phyloP scores from a whole-genome alignment of 768 basidiomycete genomes.

The Trametes cingulata region DNA sequence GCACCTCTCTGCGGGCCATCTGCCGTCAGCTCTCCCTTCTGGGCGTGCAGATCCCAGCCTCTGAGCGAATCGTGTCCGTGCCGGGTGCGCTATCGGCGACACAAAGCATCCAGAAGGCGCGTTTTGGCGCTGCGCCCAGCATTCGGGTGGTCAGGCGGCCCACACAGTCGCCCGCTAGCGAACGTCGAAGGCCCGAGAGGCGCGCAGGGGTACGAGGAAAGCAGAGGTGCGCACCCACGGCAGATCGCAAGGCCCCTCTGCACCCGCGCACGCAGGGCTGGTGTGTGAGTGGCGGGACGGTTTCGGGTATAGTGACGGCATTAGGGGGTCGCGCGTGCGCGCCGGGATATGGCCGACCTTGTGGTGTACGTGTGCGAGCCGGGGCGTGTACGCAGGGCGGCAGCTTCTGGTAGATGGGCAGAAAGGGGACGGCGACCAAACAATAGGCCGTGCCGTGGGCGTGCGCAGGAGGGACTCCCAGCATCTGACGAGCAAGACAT shows the following conservation, averaged over 20 bases:
- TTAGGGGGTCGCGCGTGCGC: neutral
- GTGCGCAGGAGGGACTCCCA: neutral
- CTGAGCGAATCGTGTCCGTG: neutral
- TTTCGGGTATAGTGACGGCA: neutral
- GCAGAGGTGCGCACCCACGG: neutral
- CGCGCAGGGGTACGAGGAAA: neutral
- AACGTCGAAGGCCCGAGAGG: neutral
- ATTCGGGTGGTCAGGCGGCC: neutral
- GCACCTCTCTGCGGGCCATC: neutral
- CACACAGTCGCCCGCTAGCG: neutral
- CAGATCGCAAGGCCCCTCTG: neutral
- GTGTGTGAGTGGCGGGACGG: neutral
- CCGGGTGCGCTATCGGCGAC: neutral
- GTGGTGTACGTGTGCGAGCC: neutral
- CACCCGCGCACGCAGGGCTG: neutral
- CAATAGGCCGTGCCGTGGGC: neutral
- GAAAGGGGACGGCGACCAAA: neutral
- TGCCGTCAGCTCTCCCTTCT: neutral
- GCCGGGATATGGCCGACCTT: neutral
- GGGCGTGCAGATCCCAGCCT: neutral
- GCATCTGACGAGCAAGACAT: neutral
- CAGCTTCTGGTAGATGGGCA: neutral
- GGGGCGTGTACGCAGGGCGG: neutral
- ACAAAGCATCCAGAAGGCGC: neutral
- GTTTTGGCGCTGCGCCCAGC: neutral